Evolutionary conservation across 2,329 filamentous ascomycete genomes (phyloP), one percentile per base, ranked within the genome.

Genomic region (Albifimbria verrucaria): DNA sequence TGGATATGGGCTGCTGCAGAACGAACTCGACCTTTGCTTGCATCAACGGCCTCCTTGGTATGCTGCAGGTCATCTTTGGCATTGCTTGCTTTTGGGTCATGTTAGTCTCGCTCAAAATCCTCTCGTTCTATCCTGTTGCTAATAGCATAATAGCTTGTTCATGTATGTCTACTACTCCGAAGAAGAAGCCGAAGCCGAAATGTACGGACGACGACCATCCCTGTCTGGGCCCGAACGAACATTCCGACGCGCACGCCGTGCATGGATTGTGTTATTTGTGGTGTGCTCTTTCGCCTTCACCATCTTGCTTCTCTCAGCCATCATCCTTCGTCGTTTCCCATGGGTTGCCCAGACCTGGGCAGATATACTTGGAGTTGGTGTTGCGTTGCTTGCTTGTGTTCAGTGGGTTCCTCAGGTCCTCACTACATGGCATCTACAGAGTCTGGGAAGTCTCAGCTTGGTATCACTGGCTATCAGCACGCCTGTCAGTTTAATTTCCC

Each of bases 81-180:
- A 48, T 48, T 20, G 46, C 46, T n/a, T 48, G 46, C 46, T 48
- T 48, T 26, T 48, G 46, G 46, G 46, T 48, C 23, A 26, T 48
- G 46, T 48, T 18, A 21, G 46, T 48, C 24, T 15, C 15, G 11
- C 5, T n/a, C 12, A 15, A 9, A 7, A 17, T 6, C 25, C 46
- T 3, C 17, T 7, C 24, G 23, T 6, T 25, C 11, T 3, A 48
- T 36, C 23, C n/a, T 3, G 4, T 7, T 18, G 11, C 25, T 24
- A 24, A 28, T 15, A 10, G 42, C 46, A 4, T 20, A 9, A 24
- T 36, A 48, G 46, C 7, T 25, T 48, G 7, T 32, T 36, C 25
- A 25, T 48, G 22, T 48, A 48, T 25, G 46, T 48, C n/a, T 48
- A 28, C 46, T 48, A 48, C 26, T 15, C 46, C 26, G 46, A 48